Evolutionary conservation across 108 stramenopile species (phyloP), one percentile per base, ranked within the genome.

Genomic region (Aurantiochytrium sp.): DNA sequence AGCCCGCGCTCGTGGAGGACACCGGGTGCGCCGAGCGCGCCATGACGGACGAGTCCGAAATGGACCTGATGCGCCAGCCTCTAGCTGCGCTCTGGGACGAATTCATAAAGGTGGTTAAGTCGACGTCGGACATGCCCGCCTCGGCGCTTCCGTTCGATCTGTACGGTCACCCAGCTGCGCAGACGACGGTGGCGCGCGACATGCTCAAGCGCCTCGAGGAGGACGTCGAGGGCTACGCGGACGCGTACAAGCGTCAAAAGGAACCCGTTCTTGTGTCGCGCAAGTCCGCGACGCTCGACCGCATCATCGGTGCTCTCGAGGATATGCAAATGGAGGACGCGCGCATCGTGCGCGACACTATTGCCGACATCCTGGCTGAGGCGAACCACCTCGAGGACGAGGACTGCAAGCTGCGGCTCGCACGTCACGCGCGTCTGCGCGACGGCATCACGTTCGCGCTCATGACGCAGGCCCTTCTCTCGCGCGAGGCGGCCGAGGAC

Each of bases 111-210:
- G 24, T 48, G 12, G 45, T 81, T n/a, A 41, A 41, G 39, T 37
- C 73, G 17, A 41, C 39, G 21, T 41, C 39, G 39, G 73, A 41
- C 15, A 12, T 48, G 12, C 73, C 73, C 0, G 8, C 73, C 73
- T 6, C 6, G 12, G 0, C 39, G n/a, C 19, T 81, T 37, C 73
- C 73, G 45, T 81, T 81, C 30, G 73, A 81, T 30, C 45, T 81
- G 73, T 24, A 81, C 45, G 24, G 73, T 81, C 73, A 81, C 24
- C 73, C 73, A 39, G 73, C 73, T 6, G 73, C 73, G 45, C 73
- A 81, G 24, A 81, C 73, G 30, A 48, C 73, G n/a, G 73, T 81
- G 12, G 73, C 73, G 45, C 39, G 24, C 6, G 73, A 81, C 73
- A 81, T 81, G 39, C 24, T 81, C 21, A 81, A 41, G 39, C 73